phyloP scores from a whole-genome alignment of 1,284 basidiomycete genomes.

The Trichosporon faecale region DNA sequence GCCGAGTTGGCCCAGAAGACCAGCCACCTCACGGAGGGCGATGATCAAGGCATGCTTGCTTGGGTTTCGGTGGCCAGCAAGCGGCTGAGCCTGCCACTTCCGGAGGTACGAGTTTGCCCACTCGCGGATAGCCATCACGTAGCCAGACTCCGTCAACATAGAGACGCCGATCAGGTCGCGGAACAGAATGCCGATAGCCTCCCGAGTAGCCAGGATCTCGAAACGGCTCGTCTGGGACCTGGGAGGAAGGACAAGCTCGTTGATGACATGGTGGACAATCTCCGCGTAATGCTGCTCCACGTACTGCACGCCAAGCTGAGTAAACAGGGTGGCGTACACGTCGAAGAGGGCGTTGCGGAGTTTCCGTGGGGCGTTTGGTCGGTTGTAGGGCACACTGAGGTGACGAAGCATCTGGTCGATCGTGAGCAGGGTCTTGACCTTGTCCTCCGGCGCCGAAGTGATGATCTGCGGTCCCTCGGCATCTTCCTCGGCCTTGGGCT shows the following conservation, averaged over 20 bases:
- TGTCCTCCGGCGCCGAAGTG: conserved; percentile 57
- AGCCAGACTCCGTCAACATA: conserved; percentile 87
- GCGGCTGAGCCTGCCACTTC: conserved; percentile 79
- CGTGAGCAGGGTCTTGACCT: conserved; percentile 70
- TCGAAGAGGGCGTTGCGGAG: conserved; percentile 82
- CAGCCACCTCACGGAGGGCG: conserved; percentile 77
- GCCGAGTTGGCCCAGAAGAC: conserved; percentile 81
- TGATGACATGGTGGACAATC: conserved; percentile 73
- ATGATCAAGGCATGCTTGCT: conserved; percentile 69
- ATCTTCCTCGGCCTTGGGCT: conserved; percentile 59
- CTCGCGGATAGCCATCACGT: conserved; percentile 86
- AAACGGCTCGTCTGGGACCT: conserved; percentile 62
- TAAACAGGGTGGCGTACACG: conserved; percentile 77
- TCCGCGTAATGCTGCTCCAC: conserved; percentile 79
- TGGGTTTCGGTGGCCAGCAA: conserved; percentile 77
- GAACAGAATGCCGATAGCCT: conserved; percentile 71
- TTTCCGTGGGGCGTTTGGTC: conserved; percentile 64
- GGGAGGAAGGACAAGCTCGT: conserved; percentile 65
- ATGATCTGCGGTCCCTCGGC: conserved; percentile 57
- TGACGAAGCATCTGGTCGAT: conserved; percentile 76
- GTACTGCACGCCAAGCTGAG: conserved; percentile 70
- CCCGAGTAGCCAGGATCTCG: conserved; percentile 70
- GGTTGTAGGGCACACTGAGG: conserved; percentile 77
- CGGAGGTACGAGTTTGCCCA: conserved; percentile 76
- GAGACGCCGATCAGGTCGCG: conserved; percentile 81